Percentiles rank a stretch among this genome's conserved stretches.
Conservation (phyloP, 345 rosid genomes). For the Populus tremula region DNA sequence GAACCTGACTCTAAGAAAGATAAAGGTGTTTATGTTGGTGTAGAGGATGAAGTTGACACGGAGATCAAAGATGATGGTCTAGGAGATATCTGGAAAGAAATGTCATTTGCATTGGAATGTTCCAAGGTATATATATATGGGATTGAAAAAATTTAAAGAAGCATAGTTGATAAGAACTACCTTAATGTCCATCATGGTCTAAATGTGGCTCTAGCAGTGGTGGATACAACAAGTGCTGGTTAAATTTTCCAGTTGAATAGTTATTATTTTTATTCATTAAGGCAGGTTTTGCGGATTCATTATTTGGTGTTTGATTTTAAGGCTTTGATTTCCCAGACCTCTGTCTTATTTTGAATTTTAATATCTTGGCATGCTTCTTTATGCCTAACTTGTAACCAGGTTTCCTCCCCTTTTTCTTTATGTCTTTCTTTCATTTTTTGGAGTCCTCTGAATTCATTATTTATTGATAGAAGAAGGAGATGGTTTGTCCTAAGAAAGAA, state of each 20-base stretch:
- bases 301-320: background rate
- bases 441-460: background rate
- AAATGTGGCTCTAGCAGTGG: background rate
- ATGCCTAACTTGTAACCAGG: background rate
- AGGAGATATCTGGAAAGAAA: constrained; percentile 83
- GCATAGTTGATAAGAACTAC: background rate
- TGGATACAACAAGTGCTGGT: background rate
- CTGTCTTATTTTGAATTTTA: background rate
- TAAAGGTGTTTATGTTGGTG: constrained; percentile 67
- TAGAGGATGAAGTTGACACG: constrained; percentile 36
- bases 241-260: background rate
- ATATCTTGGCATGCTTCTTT: background rate
- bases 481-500: background rate
- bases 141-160: background rate
- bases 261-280: background rate
- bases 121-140: constrained; percentile 51
- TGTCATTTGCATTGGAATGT: constrained; percentile 64
- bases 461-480: background rate
- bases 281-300: background rate
- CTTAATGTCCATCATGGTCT: background rate
- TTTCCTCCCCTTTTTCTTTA: no score
- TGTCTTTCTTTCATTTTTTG: no score
- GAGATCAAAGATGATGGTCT: constrained; percentile 59
- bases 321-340: background rate
- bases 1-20: constrained; percentile 37